Evolutionary conservation across 2,329 filamentous ascomycete genomes (phyloP).

Genomic region (Ophiostoma sp.): DNA sequence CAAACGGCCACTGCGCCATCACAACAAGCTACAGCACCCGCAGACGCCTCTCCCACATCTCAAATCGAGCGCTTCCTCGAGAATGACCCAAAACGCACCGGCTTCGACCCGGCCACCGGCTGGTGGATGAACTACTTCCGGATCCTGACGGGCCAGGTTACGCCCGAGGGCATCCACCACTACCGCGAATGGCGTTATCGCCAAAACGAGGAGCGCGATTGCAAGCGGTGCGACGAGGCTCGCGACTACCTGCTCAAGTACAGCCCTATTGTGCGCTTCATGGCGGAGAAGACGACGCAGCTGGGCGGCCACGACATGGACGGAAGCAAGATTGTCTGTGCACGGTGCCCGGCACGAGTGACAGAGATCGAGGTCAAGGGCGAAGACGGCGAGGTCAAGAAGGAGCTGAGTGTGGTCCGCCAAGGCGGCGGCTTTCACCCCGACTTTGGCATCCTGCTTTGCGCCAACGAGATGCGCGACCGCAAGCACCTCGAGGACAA

Average conservation of each 20-base stretch:
- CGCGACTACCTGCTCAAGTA: conserved; percentile 79
- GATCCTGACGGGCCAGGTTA: conserved; percentile 69
- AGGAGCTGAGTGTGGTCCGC: conserved; percentile 48
- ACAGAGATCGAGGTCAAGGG: conserved; percentile 3
- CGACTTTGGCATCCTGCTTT: conserved; percentile 81
- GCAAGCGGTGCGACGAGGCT: conserved; percentile 71
- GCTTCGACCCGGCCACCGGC: conserved; percentile 55
- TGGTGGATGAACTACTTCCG: conserved; percentile 84
- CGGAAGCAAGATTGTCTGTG: conserved; percentile 70
- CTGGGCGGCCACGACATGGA: conserved; percentile 69
- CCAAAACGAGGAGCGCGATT: conserved; percentile 71
- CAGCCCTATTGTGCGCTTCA: conserved; percentile 80
- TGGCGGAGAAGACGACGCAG: conserved; percentile 72
- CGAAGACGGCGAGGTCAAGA: background rate
- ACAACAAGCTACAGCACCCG: background rate
- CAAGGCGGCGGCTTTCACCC: conserved; percentile 78
- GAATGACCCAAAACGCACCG: conserved; percentile 57
- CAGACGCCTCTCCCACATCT: background rate
- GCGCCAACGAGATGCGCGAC: conserved; percentile 82
- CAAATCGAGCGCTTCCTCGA: conserved; percentile 32
- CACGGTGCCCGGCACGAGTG: conserved; percentile 62
- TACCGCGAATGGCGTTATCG: conserved; percentile 74
- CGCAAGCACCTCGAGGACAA: conserved; percentile 85
- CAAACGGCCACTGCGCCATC: conserved; percentile 12
- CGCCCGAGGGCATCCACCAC: conserved; percentile 60